phyloP scores from a whole-genome alignment of 306 rosid genomes.

The Trifolium subterraneum region DNA sequence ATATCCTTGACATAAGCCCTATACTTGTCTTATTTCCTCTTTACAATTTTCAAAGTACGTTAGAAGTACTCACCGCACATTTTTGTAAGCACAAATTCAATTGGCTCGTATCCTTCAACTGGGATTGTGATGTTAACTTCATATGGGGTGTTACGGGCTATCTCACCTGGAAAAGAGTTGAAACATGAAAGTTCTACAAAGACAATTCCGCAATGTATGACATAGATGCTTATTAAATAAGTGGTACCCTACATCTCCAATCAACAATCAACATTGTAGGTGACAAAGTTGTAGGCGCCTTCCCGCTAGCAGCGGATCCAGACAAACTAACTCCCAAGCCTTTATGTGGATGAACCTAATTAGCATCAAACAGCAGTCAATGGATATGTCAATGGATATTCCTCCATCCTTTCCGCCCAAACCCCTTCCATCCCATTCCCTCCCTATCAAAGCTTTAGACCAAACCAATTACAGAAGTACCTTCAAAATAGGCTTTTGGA shows the following conservation, averaged over 20 bases:
- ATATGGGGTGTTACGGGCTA: constrained; percentile 59
- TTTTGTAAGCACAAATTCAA: constrained; percentile 80
- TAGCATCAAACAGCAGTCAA: constrained; percentile 35
- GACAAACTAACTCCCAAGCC: constrained; percentile 73
- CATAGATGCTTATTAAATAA: constrained; percentile 36
- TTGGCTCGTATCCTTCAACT: constrained; percentile 76
- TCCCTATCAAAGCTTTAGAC: constrained; percentile 13
- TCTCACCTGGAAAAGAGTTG: constrained; percentile 67
- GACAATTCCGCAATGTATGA: constrained; percentile 27
- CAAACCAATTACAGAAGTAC: constrained; percentile 49
- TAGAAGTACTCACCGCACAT: constrained; percentile 70
- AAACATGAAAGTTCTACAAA: constrained; percentile 28
- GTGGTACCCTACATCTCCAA: constrained; percentile 86
- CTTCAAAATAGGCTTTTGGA: constrained; percentile 70
- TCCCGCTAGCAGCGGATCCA: constrained; percentile 81
- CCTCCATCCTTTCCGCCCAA: too few relatives aligned
- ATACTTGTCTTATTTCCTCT: constrained; percentile 11
- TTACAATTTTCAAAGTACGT: constrained; percentile 17
- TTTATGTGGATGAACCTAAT: constrained; percentile 68
- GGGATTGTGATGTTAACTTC: constrained; percentile 85
- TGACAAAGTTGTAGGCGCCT: constrained; percentile 88
- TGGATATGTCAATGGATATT: constrained; percentile 32
- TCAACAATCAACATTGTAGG: constrained; percentile 76
- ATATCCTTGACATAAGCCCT: constrained; percentile 9
- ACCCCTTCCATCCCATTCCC: neutral